Evolutionary conservation across 176 grass and related monocot species (phyloP), one percentile per base, ranked within the genome.

Genomic region (Luzula sylvatica): DNA sequence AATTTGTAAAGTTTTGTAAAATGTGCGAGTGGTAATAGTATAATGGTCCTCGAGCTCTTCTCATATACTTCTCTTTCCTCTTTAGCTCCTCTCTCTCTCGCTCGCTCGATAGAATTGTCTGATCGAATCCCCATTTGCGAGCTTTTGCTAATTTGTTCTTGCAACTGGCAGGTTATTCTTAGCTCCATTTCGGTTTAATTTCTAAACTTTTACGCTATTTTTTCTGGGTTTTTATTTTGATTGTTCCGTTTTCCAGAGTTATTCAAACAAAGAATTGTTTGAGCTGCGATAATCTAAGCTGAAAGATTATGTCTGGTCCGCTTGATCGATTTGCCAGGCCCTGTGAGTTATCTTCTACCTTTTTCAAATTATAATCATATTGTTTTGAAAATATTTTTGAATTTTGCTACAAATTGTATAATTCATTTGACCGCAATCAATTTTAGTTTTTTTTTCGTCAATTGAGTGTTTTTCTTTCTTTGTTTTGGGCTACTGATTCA

Each of bases 251-350:
- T 56, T 56, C 14, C 3, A 11, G 0, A 26, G 35, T 53, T 56
- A 19, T 30, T 46, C 1, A 53, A 35, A 30, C 25, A 26, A 12
- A 23, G 25, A 56, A 6, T 69, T 30, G 15, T 21, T 56, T 56
- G 6, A 2, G 9, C 51, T 15, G 50, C 7, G 65, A 46, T 48
- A 29, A 44, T 69, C 55, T 54, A 8, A 38, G 25, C 55, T 7
- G 12, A 55, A 18, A 7, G 38, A 19, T 5, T 5, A 75, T 75
- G 72, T 75, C 72, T 19, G 72, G 63, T 0, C 63, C 62, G 7
- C 63, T 75, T 17, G 72, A 75, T 75, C 72, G 53, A 45, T 47
- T 75, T 17, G 72, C 53, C 39, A 53, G 72, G 15, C 44, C 72
- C 26, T 35, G 72, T 75, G n/a, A 67, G 63, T 75, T 2, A 11